Percentiles rank a stretch among this genome's conserved stretches.
phyloP scores from a whole-genome alignment of 2,329 filamentous ascomycete species.

The Rugonectria rugulosa region DNA sequence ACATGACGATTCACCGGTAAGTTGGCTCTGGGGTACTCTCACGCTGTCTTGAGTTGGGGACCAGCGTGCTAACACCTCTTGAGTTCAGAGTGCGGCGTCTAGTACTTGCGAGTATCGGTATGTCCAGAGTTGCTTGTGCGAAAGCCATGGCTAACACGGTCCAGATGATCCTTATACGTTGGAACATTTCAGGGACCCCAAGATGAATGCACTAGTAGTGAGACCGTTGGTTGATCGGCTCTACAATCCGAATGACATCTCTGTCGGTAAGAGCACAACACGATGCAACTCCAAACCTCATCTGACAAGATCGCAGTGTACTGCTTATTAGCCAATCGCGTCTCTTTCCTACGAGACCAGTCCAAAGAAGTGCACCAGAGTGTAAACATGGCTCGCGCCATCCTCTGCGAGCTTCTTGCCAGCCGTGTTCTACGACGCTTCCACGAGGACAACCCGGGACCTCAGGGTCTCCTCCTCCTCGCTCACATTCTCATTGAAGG shows the following conservation, averaged over 20 bases:
- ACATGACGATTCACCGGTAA: slow-evolving; percentile 42
- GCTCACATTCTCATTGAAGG: slow-evolving; percentile 74
- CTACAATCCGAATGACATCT: slow-evolving; percentile 70
- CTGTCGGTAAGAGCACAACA: slow-evolving; percentile 55
- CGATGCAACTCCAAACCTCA: background rate
- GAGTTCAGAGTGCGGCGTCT: slow-evolving; percentile 39
- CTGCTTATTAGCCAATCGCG: slow-evolving; percentile 74
- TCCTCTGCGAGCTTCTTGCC: slow-evolving; percentile 74
- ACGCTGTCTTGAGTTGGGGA: background rate
- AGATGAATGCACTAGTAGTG: slow-evolving; percentile 72
- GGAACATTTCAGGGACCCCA: slow-evolving; percentile 71
- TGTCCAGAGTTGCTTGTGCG: background rate
- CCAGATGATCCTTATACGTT: slow-evolving; percentile 54
- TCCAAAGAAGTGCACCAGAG: slow-evolving; percentile 71
- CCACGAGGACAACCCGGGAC: slow-evolving; percentile 71
- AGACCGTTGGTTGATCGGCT: slow-evolving; percentile 73
- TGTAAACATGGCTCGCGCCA: slow-evolving; percentile 72
- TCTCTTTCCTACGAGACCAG: slow-evolving; percentile 74
- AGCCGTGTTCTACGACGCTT: slow-evolving; percentile 71
- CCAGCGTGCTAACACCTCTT: slow-evolving; percentile 33
- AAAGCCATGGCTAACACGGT: slow-evolving; percentile 13
- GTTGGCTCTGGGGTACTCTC: background rate
- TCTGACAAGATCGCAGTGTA: slow-evolving; percentile 58
- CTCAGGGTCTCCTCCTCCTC: slow-evolving; percentile 68
- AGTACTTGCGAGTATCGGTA: slow-evolving; percentile 40